Evolutionary conservation across 2,329 filamentous ascomycete species (phyloP), one percentile per base, ranked within the genome.

Genomic region (Teratosphaeria gauchensis): DNA sequence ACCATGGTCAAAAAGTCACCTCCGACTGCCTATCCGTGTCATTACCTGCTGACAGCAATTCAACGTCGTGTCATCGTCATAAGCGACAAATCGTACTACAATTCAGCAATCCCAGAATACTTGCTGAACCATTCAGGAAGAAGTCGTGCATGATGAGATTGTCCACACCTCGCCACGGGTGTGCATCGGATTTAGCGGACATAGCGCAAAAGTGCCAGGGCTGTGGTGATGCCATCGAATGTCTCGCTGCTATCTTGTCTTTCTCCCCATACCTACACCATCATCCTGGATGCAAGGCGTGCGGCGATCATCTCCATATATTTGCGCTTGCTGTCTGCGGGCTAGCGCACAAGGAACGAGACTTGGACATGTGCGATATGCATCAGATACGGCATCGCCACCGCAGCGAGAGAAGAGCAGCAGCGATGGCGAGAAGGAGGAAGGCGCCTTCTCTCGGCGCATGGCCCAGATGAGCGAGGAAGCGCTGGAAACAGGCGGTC

Each of bases 391-490:
- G 32, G 53, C 59, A 24, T 59, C 62, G 62, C 62, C 64, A 62
- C 64, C 61, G 8, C 30, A 52, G 19, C 16, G 24, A 32, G 54
- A 4, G 42, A 48, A 19, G 16, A 19, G 16, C 8, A 48, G 42
- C 16, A 46, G 54, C 58, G 61, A 64, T 42, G 58, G 58, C 46
- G 58, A 75, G 52, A 11, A 48, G n/a, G 72, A 77, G 57, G 71
- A 79, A 59, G 82, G 83, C 5, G 82, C 83, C 21, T 81, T 86
- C 78, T 80, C 80, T 2, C 74, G 81, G 19, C 76, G 82, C 19
- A 71, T 86, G 59, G 77, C 78, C 4, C 77, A 82, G 59, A 81
- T 87, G 82, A 83, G 80, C 51, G 82, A 86, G 62, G 79, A 85
- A 62, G 76, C 77, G 16, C 72, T 86, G 31, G 75, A 81, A 53